phyloP scores from a whole-genome alignment of 495 filamentous ascomycete genomes.

The Parathielavia appendiculata region DNA sequence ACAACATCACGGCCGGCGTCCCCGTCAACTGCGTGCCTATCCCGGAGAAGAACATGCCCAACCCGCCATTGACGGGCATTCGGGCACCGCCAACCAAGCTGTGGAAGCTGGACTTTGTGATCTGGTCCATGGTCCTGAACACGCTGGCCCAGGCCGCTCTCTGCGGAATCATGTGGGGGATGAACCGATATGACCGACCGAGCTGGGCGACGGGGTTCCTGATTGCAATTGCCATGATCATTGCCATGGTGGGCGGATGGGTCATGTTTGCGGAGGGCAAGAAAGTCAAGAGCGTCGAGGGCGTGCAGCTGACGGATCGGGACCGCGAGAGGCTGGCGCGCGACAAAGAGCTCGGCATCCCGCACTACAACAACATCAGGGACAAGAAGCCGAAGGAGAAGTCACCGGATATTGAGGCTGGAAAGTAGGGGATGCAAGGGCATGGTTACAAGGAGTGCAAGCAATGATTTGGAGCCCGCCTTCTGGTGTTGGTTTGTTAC shows the following conservation, averaged over 20 bases:
- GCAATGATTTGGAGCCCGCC: background rate
- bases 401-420: constrained; percentile 20
- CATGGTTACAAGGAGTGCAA: background rate
- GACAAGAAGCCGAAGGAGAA: constrained; percentile 46
- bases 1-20: constrained; percentile 36
- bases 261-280: constrained; percentile 63
- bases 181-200: constrained; percentile 64
- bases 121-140: constrained; percentile 70
- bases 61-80: constrained; percentile 56
- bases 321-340: constrained; percentile 42
- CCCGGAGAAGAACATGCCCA: constrained; percentile 50
- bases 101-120: constrained; percentile 77
- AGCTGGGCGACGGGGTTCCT: constrained; percentile 70
- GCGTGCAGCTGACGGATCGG: constrained; percentile 46
- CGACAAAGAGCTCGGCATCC: constrained; percentile 47
- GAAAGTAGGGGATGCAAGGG: constrained; percentile 4
- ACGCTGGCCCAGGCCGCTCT: constrained; percentile 68
- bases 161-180: constrained; percentile 74
- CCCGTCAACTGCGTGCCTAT: constrained; percentile 46
- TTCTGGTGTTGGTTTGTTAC: background rate
- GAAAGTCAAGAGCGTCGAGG: constrained; percentile 61
- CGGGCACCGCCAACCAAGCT: constrained; percentile 58
- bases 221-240: constrained; percentile 63
- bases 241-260: constrained; percentile 62
- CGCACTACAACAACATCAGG: constrained; percentile 51